Evolutionary conservation across 148 eudicot genomes (phyloP).

Genomic region (Cornus kousa): DNA sequence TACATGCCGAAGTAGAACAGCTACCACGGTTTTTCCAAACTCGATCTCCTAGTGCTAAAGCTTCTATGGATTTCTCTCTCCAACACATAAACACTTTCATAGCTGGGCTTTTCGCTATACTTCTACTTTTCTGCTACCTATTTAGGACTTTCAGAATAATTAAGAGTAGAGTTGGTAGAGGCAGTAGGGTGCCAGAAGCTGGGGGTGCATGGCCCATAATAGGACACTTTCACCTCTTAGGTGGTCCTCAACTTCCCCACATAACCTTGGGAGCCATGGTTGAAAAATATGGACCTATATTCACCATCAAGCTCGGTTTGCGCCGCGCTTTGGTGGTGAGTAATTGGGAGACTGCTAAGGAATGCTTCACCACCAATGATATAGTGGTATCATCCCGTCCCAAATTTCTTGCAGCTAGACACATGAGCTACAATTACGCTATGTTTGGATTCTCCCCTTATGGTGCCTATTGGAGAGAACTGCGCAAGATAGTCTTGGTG

Average conservation of each 20-base stretch:
- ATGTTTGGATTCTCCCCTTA: conserved; percentile 4
- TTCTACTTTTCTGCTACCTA: background rate
- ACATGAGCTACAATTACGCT: background rate
- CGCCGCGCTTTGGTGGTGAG: conserved; percentile 13
- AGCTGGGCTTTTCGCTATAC: background rate
- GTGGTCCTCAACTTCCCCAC: conserved; percentile 11
- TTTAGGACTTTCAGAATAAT: background rate
- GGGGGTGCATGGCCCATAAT: conserved; percentile 20
- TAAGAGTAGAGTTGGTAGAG: background rate
- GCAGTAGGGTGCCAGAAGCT: background rate
- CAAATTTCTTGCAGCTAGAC: background rate
- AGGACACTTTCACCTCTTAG: conserved; percentile 22
- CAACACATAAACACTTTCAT: background rate
- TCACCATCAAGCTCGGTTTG: conserved; percentile 9
- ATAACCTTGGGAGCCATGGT: conserved; percentile 17
- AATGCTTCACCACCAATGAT: conserved; percentile 10
- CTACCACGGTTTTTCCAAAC: too few relatives aligned
- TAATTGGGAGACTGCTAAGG: conserved; percentile 8
- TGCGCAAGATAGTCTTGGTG: background rate
- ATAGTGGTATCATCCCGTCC: background rate
- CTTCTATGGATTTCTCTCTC: conserved; percentile 4
- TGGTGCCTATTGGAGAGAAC: conserved; percentile 12
- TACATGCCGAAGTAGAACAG: too few relatives aligned
- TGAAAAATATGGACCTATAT: conserved; percentile 20
- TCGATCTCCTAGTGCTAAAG: background rate